Conservation (phyloP, 768 basidiomycete genomes). For the Leccinum boreale region DNA sequence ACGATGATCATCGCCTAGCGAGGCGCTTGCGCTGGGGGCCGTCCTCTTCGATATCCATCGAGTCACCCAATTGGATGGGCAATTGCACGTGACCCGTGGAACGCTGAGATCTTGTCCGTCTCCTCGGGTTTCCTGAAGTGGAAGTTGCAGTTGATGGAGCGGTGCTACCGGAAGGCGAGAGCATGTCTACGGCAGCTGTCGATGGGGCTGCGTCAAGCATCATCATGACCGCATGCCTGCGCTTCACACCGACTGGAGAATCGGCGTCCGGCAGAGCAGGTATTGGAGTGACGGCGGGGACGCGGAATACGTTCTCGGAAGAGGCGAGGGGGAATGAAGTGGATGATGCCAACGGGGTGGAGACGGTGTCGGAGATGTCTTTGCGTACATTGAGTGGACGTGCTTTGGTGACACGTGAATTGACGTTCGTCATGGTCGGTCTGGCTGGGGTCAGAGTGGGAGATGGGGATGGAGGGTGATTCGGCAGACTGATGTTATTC, state of each 20-base stretch:
- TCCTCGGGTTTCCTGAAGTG: constrained; percentile 36
- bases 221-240: constrained; percentile 78
- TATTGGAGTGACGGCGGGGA: constrained; percentile 19
- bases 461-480: constrained; percentile 25
- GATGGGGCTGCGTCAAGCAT: constrained; percentile 57
- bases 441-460: constrained; percentile 25
- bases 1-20: constrained; percentile 48
- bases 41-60: constrained; percentile 79
- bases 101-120: constrained; percentile 56
- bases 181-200: constrained; percentile 35
- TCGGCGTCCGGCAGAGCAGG: constrained; percentile 33
- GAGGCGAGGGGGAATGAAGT: constrained; percentile 22
- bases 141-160: constrained; percentile 20
- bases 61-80: constrained; percentile 41
- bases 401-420: constrained; percentile 29
- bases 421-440: constrained; percentile 9
- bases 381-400: constrained; percentile 28
- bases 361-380: constrained; percentile 21
- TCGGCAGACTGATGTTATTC: constrained; percentile 12
- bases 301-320: constrained; percentile 30
- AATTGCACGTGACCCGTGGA: constrained; percentile 36
- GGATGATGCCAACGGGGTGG: constrained; percentile 14
- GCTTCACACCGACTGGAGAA: constrained; percentile 59
- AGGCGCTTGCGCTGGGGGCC: constrained; percentile 73
- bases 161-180: constrained; percentile 36